phyloP scores from a whole-genome alignment of 495 filamentous ascomycete genomes.

The Talaromyces ruber region DNA sequence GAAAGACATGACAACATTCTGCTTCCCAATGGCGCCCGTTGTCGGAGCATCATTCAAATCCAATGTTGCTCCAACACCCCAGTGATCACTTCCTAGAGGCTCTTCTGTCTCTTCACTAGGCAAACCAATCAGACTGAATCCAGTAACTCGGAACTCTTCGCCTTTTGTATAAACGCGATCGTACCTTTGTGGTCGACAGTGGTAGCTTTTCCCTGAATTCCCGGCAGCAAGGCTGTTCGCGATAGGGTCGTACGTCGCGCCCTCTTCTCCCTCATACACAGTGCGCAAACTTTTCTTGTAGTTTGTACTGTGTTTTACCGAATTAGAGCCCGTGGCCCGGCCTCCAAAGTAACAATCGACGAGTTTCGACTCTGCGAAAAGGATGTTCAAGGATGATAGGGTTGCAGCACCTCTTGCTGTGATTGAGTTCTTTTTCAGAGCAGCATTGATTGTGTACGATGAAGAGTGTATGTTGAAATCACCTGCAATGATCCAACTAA shows the following conservation, averaged over 20 bases:
- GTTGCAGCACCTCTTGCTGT: slow-evolving; percentile 22
- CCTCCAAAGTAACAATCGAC: slow-evolving; percentile 32
- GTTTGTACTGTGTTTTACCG: not conserved
- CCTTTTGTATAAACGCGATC: slow-evolving; percentile 37
- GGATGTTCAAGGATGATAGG: slow-evolving; percentile 22
- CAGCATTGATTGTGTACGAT: slow-evolving; percentile 35
- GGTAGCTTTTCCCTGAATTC: slow-evolving; percentile 23
- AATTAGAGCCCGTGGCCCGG: slow-evolving; percentile 13
- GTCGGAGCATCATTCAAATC: slow-evolving; percentile 2
- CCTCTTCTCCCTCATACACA: slow-evolving; percentile 41
- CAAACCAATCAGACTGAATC: slow-evolving; percentile 43
- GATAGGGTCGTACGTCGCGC: slow-evolving; percentile 47
- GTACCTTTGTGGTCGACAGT: slow-evolving; percentile 48
- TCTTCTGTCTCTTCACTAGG: slow-evolving; percentile 10
- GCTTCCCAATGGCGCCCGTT: not conserved
- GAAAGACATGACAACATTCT: not conserved
- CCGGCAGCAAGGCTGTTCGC: slow-evolving; percentile 41
- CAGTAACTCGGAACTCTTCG: slow-evolving; percentile 17
- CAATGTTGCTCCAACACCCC: slow-evolving; percentile 40
- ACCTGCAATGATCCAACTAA: slow-evolving; percentile 45
- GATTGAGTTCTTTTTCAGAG: slow-evolving; percentile 34
- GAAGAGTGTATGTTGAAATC: slow-evolving; percentile 53
- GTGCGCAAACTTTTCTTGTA: slow-evolving; percentile 9
- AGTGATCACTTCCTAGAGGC: slow-evolving; percentile 45
- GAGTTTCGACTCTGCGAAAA: slow-evolving; percentile 23